phyloP scores from a whole-genome alignment of 495 filamentous ascomycete genomes.

The Penicillium tannophilum region DNA sequence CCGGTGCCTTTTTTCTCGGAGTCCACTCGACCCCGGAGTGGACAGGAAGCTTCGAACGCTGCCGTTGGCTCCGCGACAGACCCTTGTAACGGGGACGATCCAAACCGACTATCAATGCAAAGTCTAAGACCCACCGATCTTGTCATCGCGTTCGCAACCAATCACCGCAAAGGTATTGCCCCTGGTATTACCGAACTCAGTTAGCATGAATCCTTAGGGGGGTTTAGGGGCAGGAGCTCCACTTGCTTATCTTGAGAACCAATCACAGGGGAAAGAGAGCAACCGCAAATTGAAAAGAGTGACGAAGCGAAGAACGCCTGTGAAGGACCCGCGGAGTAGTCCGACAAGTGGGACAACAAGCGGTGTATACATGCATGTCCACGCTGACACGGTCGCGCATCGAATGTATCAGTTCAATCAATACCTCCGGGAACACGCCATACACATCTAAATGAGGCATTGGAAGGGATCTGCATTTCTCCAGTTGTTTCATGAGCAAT shows the following conservation, averaged over 20 bases:
- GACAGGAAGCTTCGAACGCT: slow-evolving; percentile 7
- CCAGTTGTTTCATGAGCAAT: slow-evolving; percentile 28
- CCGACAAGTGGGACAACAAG: slow-evolving; percentile 2
- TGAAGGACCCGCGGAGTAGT: not conserved
- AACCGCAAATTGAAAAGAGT: not conserved
- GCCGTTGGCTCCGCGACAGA: slow-evolving; percentile 17
- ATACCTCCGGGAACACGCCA: not conserved
- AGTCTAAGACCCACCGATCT: slow-evolving; percentile 24
- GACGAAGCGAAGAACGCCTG: not conserved
- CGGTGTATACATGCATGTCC: not conserved
- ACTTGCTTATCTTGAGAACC: slow-evolving; percentile 34
- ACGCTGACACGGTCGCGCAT: not conserved
- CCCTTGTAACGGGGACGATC: slow-evolving; percentile 17
- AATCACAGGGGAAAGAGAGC: slow-evolving; percentile 14
- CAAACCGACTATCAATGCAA: slow-evolving; percentile 5
- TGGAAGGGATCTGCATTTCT: not conserved
- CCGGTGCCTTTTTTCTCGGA: slow-evolving; percentile 10
- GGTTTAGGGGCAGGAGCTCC: slow-evolving; percentile 20
- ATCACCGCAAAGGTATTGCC: slow-evolving; percentile 8
- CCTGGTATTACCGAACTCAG: slow-evolving; percentile 16
- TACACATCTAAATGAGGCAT: too few species aligned
- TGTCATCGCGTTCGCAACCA: slow-evolving; percentile 19
- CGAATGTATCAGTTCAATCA: not conserved
- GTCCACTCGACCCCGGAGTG: slow-evolving; percentile 23
- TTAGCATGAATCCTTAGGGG: slow-evolving; percentile 15